Conservation (phyloP, 2,329 filamentous ascomycete genomes). For the Didymella keratinophila region DNA sequence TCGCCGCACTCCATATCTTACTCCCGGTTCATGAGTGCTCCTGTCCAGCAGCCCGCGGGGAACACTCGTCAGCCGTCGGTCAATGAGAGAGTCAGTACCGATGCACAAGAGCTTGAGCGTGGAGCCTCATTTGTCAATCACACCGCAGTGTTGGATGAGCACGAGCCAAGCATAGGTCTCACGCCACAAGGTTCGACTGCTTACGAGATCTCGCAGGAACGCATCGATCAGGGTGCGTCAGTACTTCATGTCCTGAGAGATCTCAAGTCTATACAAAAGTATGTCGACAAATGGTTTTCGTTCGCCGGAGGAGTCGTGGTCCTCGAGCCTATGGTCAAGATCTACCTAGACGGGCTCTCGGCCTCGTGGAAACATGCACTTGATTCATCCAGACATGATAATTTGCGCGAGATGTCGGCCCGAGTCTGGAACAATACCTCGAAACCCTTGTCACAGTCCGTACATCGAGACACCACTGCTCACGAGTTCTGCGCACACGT, state of each 20-base stretch:
- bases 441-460: conserved; percentile 39
- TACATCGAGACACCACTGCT: conserved; percentile 50
- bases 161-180: conserved; percentile 39
- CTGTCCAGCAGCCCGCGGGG: neutral
- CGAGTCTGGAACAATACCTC: conserved; percentile 54
- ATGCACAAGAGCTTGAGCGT: conserved; percentile 23
- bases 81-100: conserved; percentile 1
- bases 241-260: conserved; percentile 41
- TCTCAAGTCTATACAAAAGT: conserved; percentile 36
- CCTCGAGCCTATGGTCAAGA: conserved; percentile 46
- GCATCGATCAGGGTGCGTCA: conserved; percentile 40
- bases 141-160: conserved; percentile 39
- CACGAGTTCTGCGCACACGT: conserved; percentile 50
- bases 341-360: conserved; percentile 39
- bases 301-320: conserved; percentile 44
- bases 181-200: conserved; percentile 16
- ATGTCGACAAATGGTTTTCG: conserved; percentile 46
- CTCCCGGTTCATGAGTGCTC: neutral
- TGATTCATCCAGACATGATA: conserved; percentile 33
- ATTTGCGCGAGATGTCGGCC: conserved; percentile 50
- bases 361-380: conserved; percentile 39
- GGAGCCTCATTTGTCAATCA: conserved; percentile 35
- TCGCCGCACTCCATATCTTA: neutral
- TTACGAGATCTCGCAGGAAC: conserved; percentile 25
- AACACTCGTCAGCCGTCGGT: neutral